These are phyloP conservation scores for Phytophthora fragariaefolia DNA, from an alignment of 352 stramenopile genomes.

Conservation along the genomic window DNA sequence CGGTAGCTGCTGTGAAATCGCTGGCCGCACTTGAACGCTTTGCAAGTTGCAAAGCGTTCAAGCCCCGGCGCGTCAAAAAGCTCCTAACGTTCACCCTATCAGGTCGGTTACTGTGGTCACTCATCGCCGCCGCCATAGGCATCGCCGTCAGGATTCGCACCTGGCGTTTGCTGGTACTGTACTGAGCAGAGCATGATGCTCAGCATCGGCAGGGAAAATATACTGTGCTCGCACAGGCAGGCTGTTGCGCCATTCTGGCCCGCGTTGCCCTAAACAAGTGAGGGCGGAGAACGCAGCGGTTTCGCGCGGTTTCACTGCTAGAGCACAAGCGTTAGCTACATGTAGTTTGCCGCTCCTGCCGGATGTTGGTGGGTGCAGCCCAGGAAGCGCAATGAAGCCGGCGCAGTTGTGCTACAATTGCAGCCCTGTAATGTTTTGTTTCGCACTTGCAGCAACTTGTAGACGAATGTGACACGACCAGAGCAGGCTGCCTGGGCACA, in stretches of 20 bases:
- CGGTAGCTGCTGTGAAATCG: too few species aligned
- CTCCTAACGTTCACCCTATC: conserved; percentile 29
- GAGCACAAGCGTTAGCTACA: neutral
- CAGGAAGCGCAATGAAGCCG: conserved; percentile 1
- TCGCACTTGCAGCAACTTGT: neutral
- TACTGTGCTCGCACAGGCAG: too few species aligned
- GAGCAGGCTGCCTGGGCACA: too few species aligned
- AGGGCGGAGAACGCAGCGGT: neutral
- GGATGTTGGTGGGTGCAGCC: too few species aligned
- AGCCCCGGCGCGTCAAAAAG: too few species aligned
- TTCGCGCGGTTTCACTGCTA: neutral
- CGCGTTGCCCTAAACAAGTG: neutral
- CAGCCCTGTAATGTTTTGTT: neutral
- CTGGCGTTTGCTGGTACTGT: neutral
- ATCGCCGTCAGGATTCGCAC: too few species aligned
- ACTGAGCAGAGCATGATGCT: too few species aligned
- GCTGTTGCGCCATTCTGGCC: neutral
- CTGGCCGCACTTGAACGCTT: neutral
- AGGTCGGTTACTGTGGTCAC: neutral
- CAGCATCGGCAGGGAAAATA: too few species aligned
- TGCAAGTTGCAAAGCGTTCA: too few species aligned
- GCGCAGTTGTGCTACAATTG: neutral
- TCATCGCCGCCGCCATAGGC: neutral
- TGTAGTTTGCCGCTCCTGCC: too few species aligned
- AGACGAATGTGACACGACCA: neutral